A percentile compares a stretch with the other conserved stretches of the same genome.
Conservation (phyloP, 768 basidiomycete genomes). For the Pleurotus citrinopileatus region DNA sequence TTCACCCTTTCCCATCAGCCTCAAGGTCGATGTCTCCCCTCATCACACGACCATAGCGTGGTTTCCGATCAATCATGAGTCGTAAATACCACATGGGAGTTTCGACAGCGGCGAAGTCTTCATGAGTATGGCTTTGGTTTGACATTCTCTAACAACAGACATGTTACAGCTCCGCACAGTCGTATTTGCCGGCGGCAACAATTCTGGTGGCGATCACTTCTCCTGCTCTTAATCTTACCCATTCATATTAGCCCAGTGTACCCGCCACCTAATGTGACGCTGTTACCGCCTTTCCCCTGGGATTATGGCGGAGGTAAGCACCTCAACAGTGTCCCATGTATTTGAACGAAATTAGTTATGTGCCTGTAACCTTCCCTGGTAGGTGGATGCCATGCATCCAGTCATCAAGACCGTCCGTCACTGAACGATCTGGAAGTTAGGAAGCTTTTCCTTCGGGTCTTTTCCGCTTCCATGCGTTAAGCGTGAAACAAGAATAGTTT, state of each 20-base stretch:
- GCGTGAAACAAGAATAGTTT: too few relatives aligned
- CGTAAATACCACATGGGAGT: not conserved
- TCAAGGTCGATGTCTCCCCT: not conserved
- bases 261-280: too few relatives aligned
- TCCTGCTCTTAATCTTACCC: too few relatives aligned
- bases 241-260: too few relatives aligned
- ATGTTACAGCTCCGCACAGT: not conserved
- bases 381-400: not conserved
- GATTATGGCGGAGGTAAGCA: not conserved
- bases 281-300: not conserved
- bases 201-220: too few relatives aligned
- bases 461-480: too few relatives aligned
- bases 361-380: too few relatives aligned
- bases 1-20: not conserved
- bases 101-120: not conserved
- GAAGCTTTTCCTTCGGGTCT: too few relatives aligned
- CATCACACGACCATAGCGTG: not conserved
- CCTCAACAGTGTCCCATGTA: too few relatives aligned
- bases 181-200: not conserved
- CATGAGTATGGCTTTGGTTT: too few relatives aligned
- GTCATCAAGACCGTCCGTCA: not conserved
- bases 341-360: too few relatives aligned
- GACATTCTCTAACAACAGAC: too few relatives aligned
- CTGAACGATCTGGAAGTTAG: not conserved
- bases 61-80: slow-evolving; percentile 1